These are phyloP conservation scores for Suillus discolor DNA, from an alignment of 768 basidiomycete species.

Conservation along the genomic window DNA sequence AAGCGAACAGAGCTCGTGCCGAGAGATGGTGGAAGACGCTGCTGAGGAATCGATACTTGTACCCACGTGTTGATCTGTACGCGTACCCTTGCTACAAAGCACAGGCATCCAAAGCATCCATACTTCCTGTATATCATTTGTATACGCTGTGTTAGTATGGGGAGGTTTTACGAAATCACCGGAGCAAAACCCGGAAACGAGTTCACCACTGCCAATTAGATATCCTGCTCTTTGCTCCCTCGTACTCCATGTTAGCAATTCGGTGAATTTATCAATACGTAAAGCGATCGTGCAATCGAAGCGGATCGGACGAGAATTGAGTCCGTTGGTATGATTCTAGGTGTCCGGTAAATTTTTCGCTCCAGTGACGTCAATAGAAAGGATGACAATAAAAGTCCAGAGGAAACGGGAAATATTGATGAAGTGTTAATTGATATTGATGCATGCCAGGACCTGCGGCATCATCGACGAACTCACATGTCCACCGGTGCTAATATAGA, in stretches of 20 bases:
- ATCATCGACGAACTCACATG: neutral
- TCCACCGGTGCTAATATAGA: neutral
- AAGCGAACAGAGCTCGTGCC: neutral
- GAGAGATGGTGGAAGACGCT: neutral
- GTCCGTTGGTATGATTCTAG: constrained; percentile 36
- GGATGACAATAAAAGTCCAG: constrained; percentile 16
- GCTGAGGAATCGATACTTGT: neutral
- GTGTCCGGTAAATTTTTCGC: constrained; percentile 20
- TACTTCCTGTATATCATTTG: neutral
- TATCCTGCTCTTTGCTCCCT: neutral
- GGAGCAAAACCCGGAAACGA: neutral
- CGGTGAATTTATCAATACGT: constrained; percentile 17
- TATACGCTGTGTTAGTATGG: neutral
- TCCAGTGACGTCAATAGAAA: neutral
- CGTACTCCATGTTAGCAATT: constrained; percentile 5
- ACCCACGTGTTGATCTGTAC: neutral
- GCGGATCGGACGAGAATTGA: constrained; percentile 36
- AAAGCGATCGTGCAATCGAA: constrained; percentile 34
- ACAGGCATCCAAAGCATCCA: neutral
- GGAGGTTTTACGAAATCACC: neutral
- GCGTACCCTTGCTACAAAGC: neutral
- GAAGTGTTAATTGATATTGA: constrained; percentile 21
- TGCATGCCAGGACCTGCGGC: constrained; percentile 15
- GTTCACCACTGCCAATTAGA: constrained; percentile 1
- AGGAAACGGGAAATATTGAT: constrained; percentile 20